Percentiles rank a stretch among this genome's conserved stretches.
Conservation (phyloP, 306 rosid species). For the Castanea crenata region DNA sequence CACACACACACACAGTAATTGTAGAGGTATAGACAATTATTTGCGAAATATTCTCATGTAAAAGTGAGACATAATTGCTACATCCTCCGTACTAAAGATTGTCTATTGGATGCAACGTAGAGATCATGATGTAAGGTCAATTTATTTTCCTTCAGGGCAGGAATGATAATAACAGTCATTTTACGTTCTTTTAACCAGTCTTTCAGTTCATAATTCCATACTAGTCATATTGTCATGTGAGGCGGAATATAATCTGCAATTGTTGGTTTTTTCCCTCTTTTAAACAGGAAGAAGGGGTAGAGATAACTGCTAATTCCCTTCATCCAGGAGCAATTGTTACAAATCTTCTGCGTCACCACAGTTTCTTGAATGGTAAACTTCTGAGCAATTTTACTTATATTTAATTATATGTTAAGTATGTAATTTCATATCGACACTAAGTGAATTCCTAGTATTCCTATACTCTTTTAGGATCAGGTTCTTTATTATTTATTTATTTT, state of each 20-base stretch:
- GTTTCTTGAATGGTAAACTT: constrained; percentile 50
- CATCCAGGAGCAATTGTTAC: constrained; percentile 82
- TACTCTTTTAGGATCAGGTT: neutral
- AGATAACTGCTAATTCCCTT: constrained; percentile 65
- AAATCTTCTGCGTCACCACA: constrained; percentile 55
- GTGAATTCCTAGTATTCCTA: neutral
- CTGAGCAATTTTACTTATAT: neutral
- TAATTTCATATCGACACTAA: constrained; percentile 3
- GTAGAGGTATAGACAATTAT: neutral
- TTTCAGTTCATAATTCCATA: neutral
- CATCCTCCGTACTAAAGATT: neutral
- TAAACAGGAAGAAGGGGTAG: constrained; percentile 70
- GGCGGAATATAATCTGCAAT: neutral
- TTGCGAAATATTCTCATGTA: neutral
- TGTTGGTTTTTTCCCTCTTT: constrained; percentile 1
- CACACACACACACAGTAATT: too few relatives aligned
- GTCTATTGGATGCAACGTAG: neutral
- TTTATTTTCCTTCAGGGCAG: neutral
- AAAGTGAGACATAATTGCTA: neutral
- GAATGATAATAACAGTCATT: neutral
- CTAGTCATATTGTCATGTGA: neutral
- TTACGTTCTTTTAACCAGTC: neutral
- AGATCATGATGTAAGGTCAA: neutral
- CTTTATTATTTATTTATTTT: too few relatives aligned
- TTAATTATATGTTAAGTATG: neutral